Evolutionary conservation across 1,284 basidiomycete genomes (phyloP).

Genomic region (Cryptococcus sp.): DNA sequence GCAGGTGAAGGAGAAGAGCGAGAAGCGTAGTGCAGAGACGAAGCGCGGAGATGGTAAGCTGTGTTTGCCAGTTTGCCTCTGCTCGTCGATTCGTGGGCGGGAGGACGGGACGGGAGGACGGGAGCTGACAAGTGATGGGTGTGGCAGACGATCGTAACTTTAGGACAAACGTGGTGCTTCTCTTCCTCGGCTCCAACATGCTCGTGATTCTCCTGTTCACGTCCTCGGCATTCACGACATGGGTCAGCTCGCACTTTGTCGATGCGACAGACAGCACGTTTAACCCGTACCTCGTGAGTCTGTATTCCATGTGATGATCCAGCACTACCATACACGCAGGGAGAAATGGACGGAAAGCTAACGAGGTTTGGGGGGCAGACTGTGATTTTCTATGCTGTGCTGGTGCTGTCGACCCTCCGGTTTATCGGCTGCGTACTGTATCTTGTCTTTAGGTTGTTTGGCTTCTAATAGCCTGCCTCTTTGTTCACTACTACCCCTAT

Average conservation of each 20-base stretch:
- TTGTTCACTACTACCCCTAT: not conserved
- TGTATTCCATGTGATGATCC: not conserved
- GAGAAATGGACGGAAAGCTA: not conserved
- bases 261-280: slow-evolving; percentile 59
- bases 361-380: slow-evolving; percentile 39
- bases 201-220: slow-evolving; percentile 79
- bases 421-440: slow-evolving; percentile 74
- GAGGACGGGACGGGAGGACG: too few relatives aligned
- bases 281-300: slow-evolving; percentile 69
- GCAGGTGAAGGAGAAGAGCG: slow-evolving; percentile 58
- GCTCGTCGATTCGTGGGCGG: too few relatives aligned
- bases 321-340: too few relatives aligned
- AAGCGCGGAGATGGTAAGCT: slow-evolving; percentile 85
- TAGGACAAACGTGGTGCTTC: slow-evolving; percentile 72
- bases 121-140: too few relatives aligned
- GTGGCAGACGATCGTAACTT: slow-evolving; percentile 31
- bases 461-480: slow-evolving; percentile 10
- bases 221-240: slow-evolving; percentile 63
- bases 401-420: slow-evolving; percentile 71
- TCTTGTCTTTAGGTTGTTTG: slow-evolving; percentile 58
- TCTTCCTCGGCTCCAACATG: slow-evolving; percentile 84
- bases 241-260: slow-evolving; percentile 38
- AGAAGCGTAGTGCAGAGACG: slow-evolving; percentile 78
- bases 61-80: slow-evolving; percentile 36
- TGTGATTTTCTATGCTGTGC: slow-evolving; percentile 77